Evolutionary conservation across 2,329 filamentous ascomycete genomes (phyloP), one percentile per base, ranked within the genome.

Genomic region (Fusarium palustre): DNA sequence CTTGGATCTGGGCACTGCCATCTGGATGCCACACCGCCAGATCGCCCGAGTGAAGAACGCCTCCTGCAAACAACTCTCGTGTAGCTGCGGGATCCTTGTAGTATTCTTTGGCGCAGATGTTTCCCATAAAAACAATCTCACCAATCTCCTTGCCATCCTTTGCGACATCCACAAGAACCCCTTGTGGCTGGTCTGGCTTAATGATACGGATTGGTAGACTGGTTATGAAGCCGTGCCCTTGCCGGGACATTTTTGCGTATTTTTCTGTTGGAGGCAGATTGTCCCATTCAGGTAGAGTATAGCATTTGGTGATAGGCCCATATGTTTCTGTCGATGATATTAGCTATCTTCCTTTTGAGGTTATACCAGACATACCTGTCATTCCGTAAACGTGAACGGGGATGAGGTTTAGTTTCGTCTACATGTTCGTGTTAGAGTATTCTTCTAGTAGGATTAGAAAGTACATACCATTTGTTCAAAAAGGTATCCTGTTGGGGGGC

Each of bases 301-400:
- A 99, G 12, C 94, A 93, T 78, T 97, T 97, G 2, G 94, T 98
- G 64, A 97, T 95, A 12, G 96, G 96, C 0, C 96, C 96, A 75
- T 98, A 98, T 0, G 95, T 98, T 81, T 98, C 87, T 81, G 34
- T 20, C 36, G 16, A 10, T 49, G 8, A 55, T 59, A 53, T 64
- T n/a, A 54, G 41, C 5, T 8, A 12, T 38, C 16, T n/a, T 5
- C 24, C n/a, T 16, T 53, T 9, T 25, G 3, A 7, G 36, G 16
- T 7, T 12, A n/a, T 6, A 10, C 11, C 18, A 10, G 18, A 59
- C 60, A 18, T 57, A 81, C 79, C 79, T 2, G 89, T 91, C 80
- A 91, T 79, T 39, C 96, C 96, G 78, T 99, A 99, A 10, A 97
- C 94, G 77, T 99, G 96, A 1, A 97, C 93, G 0, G 96, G 96